Conservation (phyloP, 192 early-diverging fungal species). For the Coemansia sp. region DNA sequence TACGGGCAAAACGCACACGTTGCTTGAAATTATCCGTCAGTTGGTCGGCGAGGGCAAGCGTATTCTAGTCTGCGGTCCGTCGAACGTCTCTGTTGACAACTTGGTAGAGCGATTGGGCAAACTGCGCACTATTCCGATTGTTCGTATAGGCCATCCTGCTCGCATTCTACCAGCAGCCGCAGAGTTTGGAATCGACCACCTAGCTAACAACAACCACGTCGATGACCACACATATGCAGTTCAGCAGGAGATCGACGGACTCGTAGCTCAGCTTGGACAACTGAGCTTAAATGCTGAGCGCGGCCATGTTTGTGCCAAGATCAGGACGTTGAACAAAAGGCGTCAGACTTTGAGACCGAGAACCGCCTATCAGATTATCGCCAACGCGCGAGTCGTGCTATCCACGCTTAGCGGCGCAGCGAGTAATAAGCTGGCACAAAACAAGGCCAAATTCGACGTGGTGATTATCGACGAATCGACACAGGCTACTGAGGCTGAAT, state of each 20-base stretch:
- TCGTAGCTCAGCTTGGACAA: background rate
- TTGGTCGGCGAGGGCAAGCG: conserved; percentile 60
- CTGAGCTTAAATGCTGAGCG: background rate
- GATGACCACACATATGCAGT: background rate
- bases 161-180: conserved; percentile 73
- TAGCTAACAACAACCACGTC: background rate
- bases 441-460: conserved; percentile 72
- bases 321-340: conserved; percentile 67
- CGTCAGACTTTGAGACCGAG: conserved; percentile 26
- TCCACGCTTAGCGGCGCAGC: conserved; percentile 78
- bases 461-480: conserved; percentile 91
- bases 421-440: conserved; percentile 18
- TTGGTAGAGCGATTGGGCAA: conserved; percentile 76
- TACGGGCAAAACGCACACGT: conserved; percentile 88
- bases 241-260: background rate
- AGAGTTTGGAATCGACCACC: conserved; percentile 62
- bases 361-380: conserved; percentile 59
- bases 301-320: conserved; percentile 48
- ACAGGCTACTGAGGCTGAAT: conserved; percentile 83
- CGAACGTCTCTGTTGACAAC: conserved; percentile 90
- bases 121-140: conserved; percentile 62
- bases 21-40: conserved; percentile 87
- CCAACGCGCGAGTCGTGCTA: conserved; percentile 69
- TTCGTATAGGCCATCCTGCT: conserved; percentile 86
- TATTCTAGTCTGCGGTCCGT: conserved; percentile 87